Conservation (phyloP, 495 filamentous ascomycete species). For the Penicillium lagena region DNA sequence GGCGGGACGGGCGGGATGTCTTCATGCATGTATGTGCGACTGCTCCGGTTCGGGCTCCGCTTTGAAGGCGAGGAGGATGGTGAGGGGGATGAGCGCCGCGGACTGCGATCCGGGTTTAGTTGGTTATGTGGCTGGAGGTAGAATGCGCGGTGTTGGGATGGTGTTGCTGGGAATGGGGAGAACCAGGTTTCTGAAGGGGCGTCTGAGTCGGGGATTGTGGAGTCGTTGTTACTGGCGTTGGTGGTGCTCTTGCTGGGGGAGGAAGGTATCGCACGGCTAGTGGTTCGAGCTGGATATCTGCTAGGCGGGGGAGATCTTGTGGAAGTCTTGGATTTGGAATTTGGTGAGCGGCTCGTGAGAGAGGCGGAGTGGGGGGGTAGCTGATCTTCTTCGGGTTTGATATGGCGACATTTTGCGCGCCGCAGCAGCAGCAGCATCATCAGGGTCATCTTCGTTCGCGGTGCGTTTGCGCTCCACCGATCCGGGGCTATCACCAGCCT, state of each 20-base stretch:
- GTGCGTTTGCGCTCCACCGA: slow-evolving; percentile 27
- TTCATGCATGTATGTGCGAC: no score
- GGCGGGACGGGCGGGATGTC: slow-evolving; percentile 41
- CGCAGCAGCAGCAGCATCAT: slow-evolving; percentile 6
- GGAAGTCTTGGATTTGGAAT: background rate
- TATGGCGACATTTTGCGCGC: slow-evolving; percentile 12
- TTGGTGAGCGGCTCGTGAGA: slow-evolving; percentile 6
- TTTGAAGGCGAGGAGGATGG: slow-evolving; percentile 7
- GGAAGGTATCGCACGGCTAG: background rate
- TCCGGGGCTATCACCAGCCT: slow-evolving; percentile 32
- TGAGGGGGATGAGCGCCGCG: background rate
- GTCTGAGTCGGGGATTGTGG: slow-evolving; percentile 10
- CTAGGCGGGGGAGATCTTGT: no score
- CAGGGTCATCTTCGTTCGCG: slow-evolving; percentile 1
- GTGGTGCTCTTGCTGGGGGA: slow-evolving; percentile 2
- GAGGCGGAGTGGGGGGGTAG: background rate
- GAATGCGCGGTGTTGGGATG: slow-evolving; percentile 10
- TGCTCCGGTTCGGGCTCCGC: background rate
- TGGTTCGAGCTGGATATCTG: no score
- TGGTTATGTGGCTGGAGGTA: slow-evolving; percentile 16
- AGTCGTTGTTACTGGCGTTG: slow-evolving; percentile 1
- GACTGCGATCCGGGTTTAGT: slow-evolving; percentile 16
- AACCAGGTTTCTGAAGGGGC: slow-evolving; percentile 7
- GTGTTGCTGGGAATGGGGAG: slow-evolving; percentile 20
- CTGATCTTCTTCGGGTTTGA: slow-evolving; percentile 7